Conservation (phyloP, 2,329 filamentous ascomycete genomes). For the Davidsoniella virescens region DNA sequence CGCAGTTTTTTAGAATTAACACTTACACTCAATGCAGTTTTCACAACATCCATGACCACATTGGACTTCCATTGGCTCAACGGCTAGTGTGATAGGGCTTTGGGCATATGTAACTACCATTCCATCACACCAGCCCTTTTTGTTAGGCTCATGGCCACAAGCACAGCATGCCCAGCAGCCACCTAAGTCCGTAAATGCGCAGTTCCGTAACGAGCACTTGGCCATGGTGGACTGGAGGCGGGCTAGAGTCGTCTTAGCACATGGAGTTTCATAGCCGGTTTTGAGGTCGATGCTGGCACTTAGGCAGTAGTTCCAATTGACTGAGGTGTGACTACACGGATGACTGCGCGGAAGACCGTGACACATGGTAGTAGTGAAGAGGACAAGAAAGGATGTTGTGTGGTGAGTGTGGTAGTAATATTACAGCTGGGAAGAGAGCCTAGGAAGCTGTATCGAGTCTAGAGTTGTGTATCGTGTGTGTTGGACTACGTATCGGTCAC, state of each 20-base stretch:
- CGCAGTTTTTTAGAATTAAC: neutral
- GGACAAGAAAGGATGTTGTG: no score
- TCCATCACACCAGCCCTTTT: conserved; percentile 35
- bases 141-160: conserved; percentile 35
- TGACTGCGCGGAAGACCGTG: conserved; percentile 37
- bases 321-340: conserved; percentile 36
- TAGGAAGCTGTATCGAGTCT: neutral
- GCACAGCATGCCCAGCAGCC: conserved; percentile 38
- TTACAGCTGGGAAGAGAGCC: neutral
- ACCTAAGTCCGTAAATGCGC: conserved; percentile 32
- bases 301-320: conserved; percentile 39
- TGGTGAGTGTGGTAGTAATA: neutral
- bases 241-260: conserved; percentile 31
- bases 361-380: conserved; percentile 28
- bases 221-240: conserved; percentile 27
- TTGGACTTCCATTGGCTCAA: conserved; percentile 24
- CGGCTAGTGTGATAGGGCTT: conserved; percentile 20
- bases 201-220: conserved; percentile 34
- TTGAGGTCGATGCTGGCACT: conserved; percentile 28
- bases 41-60: conserved; percentile 39
- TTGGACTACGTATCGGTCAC: neutral
- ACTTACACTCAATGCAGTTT: conserved; percentile 30
- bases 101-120: conserved; percentile 19
- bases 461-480: no score
- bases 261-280: conserved; percentile 34